A percentile compares a stretch with the other conserved stretches of the same genome.
phyloP scores from a whole-genome alignment of 2,329 filamentous ascomycete species.

The Ascochyta rabiei region DNA sequence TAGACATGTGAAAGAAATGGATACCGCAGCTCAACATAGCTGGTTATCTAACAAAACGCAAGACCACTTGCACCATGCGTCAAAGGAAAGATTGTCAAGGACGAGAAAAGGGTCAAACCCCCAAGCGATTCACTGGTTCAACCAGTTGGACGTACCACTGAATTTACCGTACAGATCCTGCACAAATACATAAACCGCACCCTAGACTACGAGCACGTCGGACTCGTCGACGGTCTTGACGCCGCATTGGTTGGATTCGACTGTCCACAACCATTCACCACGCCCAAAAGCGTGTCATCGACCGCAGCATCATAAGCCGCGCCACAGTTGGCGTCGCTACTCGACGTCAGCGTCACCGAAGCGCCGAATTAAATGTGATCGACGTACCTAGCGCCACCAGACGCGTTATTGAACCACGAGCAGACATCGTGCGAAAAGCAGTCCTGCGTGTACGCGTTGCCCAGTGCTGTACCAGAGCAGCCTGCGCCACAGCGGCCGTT shows the following conservation, averaged over 20 bases:
- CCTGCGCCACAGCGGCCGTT: slow-evolving; percentile 58
- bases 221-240: slow-evolving; percentile 29
- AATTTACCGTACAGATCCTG: neutral
- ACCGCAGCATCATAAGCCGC: slow-evolving; percentile 52
- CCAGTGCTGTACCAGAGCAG: slow-evolving; percentile 52
- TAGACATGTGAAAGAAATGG: neutral
- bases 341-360: neutral
- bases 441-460: slow-evolving; percentile 58
- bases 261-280: slow-evolving; percentile 35
- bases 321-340: slow-evolving; percentile 57
- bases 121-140: neutral
- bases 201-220: slow-evolving; percentile 43
- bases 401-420: slow-evolving; percentile 58
- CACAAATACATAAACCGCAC: neutral
- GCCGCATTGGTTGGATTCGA: slow-evolving; percentile 38
- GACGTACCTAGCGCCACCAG: slow-evolving; percentile 53
- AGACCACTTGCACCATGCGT: neutral
- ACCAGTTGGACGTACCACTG: neutral
- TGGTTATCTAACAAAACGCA: neutral
- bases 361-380: neutral
- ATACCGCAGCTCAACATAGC: neutral
- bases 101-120: neutral
- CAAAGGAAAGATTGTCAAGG: neutral
- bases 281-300: slow-evolving; percentile 52
- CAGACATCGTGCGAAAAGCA: slow-evolving; percentile 60